Evolutionary conservation across 176 grass and related monocot genomes (phyloP).

Genomic region (Rhynchospora breviuscula): DNA sequence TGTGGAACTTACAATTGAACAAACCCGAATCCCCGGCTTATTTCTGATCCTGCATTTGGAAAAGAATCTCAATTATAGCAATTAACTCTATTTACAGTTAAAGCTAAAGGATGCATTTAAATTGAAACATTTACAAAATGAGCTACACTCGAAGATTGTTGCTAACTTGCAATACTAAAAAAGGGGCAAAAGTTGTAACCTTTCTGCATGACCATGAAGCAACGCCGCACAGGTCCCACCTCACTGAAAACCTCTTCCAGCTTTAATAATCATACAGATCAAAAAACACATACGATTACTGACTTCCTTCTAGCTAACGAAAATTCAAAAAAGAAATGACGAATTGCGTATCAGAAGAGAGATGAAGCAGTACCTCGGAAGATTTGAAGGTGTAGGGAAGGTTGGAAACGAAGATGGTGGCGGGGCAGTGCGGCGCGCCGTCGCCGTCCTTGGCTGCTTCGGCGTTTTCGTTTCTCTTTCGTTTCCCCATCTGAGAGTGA

Average conservation of each 20-base stretch:
- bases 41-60: conserved; percentile 60
- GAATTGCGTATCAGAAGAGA: background rate
- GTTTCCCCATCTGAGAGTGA: conserved; percentile 59
- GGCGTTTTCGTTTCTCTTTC: conserved; percentile 44
- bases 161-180: too few species aligned
- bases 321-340: background rate
- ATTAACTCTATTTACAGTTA: background rate
- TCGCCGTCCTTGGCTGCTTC: background rate
- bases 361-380: conserved; percentile 35
- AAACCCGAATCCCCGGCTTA: conserved; percentile 69
- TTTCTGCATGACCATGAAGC: conserved; percentile 80
- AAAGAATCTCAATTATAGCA: background rate
- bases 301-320: background rate
- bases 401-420: conserved; percentile 89
- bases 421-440: conserved; percentile 44
- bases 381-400: conserved; percentile 82
- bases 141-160: background rate
- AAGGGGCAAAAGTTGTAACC: conserved; percentile 20
- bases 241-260: conserved; percentile 80
- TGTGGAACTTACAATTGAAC: conserved; percentile 74
- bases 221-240: conserved; percentile 86
- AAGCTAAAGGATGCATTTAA: background rate
- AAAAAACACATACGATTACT: background rate
- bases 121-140: background rate
- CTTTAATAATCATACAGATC: conserved; percentile 27